Evolutionary conservation across 805 yeast species (phyloP), one percentile per base, ranked within the genome.

Genomic region (Metschnikowia dekortorum): DNA sequence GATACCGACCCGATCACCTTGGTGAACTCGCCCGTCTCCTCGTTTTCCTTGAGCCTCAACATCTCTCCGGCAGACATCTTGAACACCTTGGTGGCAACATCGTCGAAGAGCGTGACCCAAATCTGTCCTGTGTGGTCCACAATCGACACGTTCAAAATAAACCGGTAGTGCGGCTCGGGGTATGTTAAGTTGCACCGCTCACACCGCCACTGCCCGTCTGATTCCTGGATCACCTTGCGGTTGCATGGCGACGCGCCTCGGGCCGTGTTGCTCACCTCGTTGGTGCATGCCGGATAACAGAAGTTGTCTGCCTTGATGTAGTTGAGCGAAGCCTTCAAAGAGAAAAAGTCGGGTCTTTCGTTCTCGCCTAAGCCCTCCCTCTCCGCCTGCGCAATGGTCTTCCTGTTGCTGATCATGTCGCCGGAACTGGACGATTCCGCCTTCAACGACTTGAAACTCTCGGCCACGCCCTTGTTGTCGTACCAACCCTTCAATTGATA

Each of bases 401-500:
- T 84, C 57, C 96, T 79, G 39, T 80, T 80, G 46, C 72, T 67
- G 38, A 82, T 39, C 41, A 39, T 75, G 14, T 69, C 56, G 32
- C 65, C 62, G 18, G 67, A 52, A 18, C 64, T 61, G 1, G 72
- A 53, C 2, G 70, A 54, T 56, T 84, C 90, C 6, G 71, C 66
- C 61, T 81, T 83, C 63, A 89, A 67, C 9, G 83, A 72, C 58
- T 80, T 79, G 72, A 87, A 90, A 37, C 66, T 69, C 49, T 82
- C 82, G 48, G 73, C 69, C 22, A 77, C 76, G 37, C 97, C 97
- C 58, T 80, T 82, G 38, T 85, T 79, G 62, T 89, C 96, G 62
- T 83, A 94, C 99, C 99, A 94, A 6, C 98, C 98, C 67, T 89
- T 89, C 58, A 94, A 78, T 48, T 81, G 78, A 66, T 83, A 89